These are phyloP conservation scores for Fusarium domesticum DNA, from an alignment of 2,329 filamentous ascomycete genomes.

Conservation along the genomic window DNA sequence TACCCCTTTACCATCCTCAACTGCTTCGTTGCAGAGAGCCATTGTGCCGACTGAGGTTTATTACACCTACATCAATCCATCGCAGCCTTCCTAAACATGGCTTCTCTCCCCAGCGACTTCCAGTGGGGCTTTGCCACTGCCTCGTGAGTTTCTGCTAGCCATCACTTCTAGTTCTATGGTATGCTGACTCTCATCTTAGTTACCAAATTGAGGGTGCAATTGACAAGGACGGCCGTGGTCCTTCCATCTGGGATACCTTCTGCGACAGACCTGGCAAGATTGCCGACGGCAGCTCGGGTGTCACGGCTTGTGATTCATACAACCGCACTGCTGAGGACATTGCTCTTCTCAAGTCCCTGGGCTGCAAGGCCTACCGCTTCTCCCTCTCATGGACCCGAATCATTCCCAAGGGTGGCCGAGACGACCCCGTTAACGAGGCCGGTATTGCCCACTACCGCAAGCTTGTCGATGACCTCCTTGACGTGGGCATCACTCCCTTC, in stretches of 20 bases:
- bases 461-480: conserved; percentile 74
- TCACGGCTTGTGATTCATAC: conserved; percentile 83
- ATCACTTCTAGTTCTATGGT: neutral
- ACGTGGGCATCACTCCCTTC: conserved; percentile 73
- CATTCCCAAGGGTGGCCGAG: conserved; percentile 78
- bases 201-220: conserved; percentile 84
- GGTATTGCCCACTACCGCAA: conserved; percentile 76
- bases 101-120: conserved; percentile 63
- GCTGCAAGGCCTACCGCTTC: conserved; percentile 76
- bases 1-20: neutral
- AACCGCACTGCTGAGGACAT: conserved; percentile 76
- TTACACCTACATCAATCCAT: neutral
- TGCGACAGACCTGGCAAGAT: conserved; percentile 79
- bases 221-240: conserved; percentile 71
- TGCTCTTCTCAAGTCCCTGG: conserved; percentile 68
- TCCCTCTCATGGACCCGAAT: conserved; percentile 82
- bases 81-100: conserved; percentile 9
- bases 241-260: conserved; percentile 90
- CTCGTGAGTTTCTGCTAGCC: conserved; percentile 47
- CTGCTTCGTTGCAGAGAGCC: neutral
- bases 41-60: conserved; percentile 3
- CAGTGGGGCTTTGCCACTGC: conserved; percentile 79
- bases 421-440: conserved; percentile 75
- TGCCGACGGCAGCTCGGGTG: conserved; percentile 71
- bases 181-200: conserved; percentile 44